Evolutionary conservation across 2,329 filamentous ascomycete genomes (phyloP), one percentile per base, ranked within the genome.

Genomic region (Paracoccidioides lutzii): DNA sequence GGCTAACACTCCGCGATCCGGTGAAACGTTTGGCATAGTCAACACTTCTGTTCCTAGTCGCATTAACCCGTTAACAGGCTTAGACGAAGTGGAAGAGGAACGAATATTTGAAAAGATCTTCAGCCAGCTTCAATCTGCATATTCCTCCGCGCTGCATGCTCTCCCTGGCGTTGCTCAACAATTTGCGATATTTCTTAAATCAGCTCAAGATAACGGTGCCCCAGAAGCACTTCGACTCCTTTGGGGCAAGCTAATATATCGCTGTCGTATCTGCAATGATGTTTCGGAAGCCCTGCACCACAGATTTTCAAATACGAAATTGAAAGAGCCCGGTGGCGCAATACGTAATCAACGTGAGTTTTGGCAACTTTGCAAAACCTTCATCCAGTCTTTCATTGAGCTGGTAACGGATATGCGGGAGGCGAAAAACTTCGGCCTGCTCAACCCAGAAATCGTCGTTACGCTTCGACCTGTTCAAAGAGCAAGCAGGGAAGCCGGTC

Each of bases 91-190:
- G 2, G 86, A 89, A 60, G 88, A 95, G 59, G 89, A 95, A 62
- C 79, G 81, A 14, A 79, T 84, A 33, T 95, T 95, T 61, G 90
- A 95, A 59, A 81, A 78, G 59, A 88, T 96, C 28, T 95, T 88
- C 72, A 67, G 89, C 38, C 85, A 86, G 48, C 75, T 95, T 30
- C 83, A 84, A 48, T 80, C 78, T 54, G 87, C 88, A 0, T 84
- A 86, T 22, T 86, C 90, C 51, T 76, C 88, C 51, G 84, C 89
- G 33, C 78, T 87, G 61, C 81, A 81, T 44, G 83, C 83, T 1
- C 74, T 95, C 32, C 89, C 89, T 0, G 75, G 75, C 55, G 83
- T 88, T 59, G 82, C 83, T 58, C 76, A 76, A 52, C 85, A 90
- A 59, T 83, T 93, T 58, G 71, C 77, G 35, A 75, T 76, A 8